These are phyloP conservation scores for Solanum paucissectum DNA, from an alignment of 257 asterid species.

Conservation along the genomic window DNA sequence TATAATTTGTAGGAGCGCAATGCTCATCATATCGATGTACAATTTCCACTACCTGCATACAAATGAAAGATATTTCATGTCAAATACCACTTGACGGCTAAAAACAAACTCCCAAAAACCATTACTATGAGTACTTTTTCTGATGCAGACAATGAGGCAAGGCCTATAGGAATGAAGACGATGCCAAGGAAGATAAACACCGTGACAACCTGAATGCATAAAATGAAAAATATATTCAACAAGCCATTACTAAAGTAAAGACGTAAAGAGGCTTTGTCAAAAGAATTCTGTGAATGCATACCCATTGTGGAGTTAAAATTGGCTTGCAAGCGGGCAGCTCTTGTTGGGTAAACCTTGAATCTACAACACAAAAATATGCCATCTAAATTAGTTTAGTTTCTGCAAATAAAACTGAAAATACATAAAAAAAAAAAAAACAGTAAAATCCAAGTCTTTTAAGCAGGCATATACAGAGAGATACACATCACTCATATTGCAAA, in stretches of 20 bases:
- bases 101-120: not conserved
- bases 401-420: not conserved
- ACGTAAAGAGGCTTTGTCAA: not conserved
- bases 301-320: constrained; percentile 81
- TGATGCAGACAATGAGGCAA: constrained; percentile 63
- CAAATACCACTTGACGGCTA: not conserved
- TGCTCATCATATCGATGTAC: constrained; percentile 57
- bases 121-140: constrained; percentile 24
- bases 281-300: constrained; percentile 3
- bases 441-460: not conserved
- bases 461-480: not conserved
- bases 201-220: constrained; percentile 45
- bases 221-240: not conserved
- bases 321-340: constrained; percentile 98
- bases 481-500: not conserved
- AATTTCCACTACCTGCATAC: constrained; percentile 68
- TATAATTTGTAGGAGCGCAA: constrained; percentile 30
- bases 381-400: not conserved
- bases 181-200: constrained; percentile 52
- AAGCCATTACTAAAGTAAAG: not conserved
- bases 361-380: constrained; percentile 23
- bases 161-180: constrained; percentile 75
- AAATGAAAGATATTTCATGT: not conserved
- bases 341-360: constrained; percentile 92
- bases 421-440: too few species aligned